Conservation (phyloP, 2,329 filamentous ascomycete genomes). For the Raffaelea ambrosiae region DNA sequence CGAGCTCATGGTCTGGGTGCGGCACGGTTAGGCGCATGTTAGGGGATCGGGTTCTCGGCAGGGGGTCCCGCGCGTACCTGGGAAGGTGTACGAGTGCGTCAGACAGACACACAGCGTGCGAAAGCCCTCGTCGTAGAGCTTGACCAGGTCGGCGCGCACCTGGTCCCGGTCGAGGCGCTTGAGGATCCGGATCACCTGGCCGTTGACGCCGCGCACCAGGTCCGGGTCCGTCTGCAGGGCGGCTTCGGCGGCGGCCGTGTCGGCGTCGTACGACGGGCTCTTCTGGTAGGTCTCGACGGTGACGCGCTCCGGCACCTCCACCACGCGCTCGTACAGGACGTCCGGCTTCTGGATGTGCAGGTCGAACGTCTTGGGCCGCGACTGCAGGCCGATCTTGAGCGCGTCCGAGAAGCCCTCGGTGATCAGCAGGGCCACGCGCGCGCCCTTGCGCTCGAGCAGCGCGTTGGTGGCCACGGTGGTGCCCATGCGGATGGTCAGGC, state of each 20-base stretch:
- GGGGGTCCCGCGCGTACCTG: conserved; percentile 12
- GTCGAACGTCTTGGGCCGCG: conserved; percentile 82
- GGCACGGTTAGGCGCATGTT: conserved; percentile 6
- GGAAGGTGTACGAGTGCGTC: conserved; percentile 12
- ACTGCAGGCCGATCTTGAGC: conserved; percentile 83
- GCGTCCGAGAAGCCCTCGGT: conserved; percentile 85
- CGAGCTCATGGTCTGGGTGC: neutral
- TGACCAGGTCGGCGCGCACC: conserved; percentile 48
- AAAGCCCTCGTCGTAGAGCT: conserved; percentile 54
- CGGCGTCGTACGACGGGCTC: conserved; percentile 41
- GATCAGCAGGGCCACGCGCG: conserved; percentile 78
- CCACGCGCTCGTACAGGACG: conserved; percentile 72
- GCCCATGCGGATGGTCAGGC: conserved; percentile 76
- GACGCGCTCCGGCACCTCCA: conserved; percentile 84
- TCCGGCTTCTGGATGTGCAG: conserved; percentile 80
- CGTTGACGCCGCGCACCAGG: conserved; percentile 55
- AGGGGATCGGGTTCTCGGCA: neutral
- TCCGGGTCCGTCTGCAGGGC: conserved; percentile 23
- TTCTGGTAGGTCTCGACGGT: conserved; percentile 55
- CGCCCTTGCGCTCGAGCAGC: conserved; percentile 80
- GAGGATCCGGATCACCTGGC: conserved; percentile 60
- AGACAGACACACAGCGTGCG: conserved; percentile 26
- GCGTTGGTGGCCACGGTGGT: conserved; percentile 94
- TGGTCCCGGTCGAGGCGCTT: conserved; percentile 36
- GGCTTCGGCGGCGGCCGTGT: conserved; percentile 31